Conservation (phyloP, 2,329 filamentous ascomycete species). For the Didymella glomerata region DNA sequence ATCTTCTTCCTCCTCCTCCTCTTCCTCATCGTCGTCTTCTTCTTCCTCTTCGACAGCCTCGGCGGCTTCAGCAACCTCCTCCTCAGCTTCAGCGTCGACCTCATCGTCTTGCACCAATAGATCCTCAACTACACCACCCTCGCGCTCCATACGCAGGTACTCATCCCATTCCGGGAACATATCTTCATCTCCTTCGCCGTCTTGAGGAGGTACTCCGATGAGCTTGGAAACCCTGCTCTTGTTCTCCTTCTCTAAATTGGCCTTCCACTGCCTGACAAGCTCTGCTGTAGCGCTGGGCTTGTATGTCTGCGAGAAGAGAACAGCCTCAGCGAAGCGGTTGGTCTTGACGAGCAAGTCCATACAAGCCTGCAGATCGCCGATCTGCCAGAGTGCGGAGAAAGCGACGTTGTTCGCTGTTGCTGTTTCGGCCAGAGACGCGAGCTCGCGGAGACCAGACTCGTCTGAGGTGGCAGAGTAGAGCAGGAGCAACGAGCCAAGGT, state of each 20-base stretch:
- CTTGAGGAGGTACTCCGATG: constrained; percentile 77
- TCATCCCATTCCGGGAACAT: constrained; percentile 97
- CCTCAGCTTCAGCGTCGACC: constrained; percentile 45
- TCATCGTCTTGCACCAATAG: constrained; percentile 43
- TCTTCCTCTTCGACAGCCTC: constrained; percentile 43
- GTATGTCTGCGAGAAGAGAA: constrained; percentile 93
- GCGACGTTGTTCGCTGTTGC: constrained; percentile 89
- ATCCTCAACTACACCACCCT: constrained; percentile 64
- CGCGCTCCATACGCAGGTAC: constrained; percentile 81
- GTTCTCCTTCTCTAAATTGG: constrained; percentile 80
- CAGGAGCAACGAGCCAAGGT: constrained; percentile 86
- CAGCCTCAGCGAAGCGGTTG: constrained; percentile 82
- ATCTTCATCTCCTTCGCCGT: constrained; percentile 72
- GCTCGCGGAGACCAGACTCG: constrained; percentile 72
- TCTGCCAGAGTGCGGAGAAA: constrained; percentile 88
- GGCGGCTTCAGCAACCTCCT: constrained; percentile 44
- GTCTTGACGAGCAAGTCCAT: constrained; percentile 82
- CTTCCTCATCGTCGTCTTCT: constrained; percentile 36
- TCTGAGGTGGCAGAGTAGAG: constrained; percentile 88
- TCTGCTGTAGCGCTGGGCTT: constrained; percentile 78
- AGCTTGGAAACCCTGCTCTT: constrained; percentile 85
- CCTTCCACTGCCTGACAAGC: constrained; percentile 82
- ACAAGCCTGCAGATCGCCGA: constrained; percentile 83
- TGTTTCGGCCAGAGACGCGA: constrained; percentile 78
- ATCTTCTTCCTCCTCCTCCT: constrained; percentile 34